A percentile compares a stretch with the other conserved stretches of the same genome.
These are phyloP conservation scores for Niveomyces coronatus DNA, from an alignment of 2,329 filamentous ascomycete genomes.

Conservation along the genomic window DNA sequence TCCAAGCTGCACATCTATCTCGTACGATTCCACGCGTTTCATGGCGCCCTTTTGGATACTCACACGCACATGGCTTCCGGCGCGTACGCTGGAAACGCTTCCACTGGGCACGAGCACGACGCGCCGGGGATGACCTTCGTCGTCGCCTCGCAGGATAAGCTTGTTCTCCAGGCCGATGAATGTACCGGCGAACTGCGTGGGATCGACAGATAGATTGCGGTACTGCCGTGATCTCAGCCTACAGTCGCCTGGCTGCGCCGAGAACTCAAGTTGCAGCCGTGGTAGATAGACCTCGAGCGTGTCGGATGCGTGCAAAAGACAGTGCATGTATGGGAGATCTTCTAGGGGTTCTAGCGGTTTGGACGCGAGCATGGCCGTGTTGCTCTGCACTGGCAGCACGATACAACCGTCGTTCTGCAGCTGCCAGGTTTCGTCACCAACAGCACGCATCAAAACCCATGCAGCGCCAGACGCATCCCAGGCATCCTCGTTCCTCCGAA, in stretches of 20 bases:
- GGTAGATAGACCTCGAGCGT: constrained; percentile 32
- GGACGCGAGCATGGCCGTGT: background rate
- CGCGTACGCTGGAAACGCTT: background rate
- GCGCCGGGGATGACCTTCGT: background rate
- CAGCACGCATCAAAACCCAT: background rate
- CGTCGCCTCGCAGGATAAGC: constrained; percentile 30
- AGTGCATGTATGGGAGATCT: background rate
- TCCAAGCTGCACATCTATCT: constrained; percentile 36
- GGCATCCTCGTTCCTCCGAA: background rate
- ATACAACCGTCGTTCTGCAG: background rate
- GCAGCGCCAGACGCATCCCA: background rate
- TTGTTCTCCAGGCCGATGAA: constrained; percentile 39
- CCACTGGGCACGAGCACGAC: background rate
- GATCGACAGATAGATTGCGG: constrained; percentile 38
- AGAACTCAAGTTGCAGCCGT: constrained; percentile 37
- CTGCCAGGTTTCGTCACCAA: too few relatives aligned
- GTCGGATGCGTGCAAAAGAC: background rate
- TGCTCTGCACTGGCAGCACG: background rate
- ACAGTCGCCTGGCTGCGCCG: constrained; percentile 16
- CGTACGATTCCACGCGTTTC: constrained; percentile 28
- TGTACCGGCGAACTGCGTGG: constrained; percentile 33
- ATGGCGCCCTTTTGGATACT: background rate
- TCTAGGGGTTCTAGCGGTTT: background rate
- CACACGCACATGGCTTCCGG: background rate
- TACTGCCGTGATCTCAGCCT: constrained; percentile 37